phyloP scores from a whole-genome alignment of 148 eudicot genomes.

The Vaccinium darrowii region DNA sequence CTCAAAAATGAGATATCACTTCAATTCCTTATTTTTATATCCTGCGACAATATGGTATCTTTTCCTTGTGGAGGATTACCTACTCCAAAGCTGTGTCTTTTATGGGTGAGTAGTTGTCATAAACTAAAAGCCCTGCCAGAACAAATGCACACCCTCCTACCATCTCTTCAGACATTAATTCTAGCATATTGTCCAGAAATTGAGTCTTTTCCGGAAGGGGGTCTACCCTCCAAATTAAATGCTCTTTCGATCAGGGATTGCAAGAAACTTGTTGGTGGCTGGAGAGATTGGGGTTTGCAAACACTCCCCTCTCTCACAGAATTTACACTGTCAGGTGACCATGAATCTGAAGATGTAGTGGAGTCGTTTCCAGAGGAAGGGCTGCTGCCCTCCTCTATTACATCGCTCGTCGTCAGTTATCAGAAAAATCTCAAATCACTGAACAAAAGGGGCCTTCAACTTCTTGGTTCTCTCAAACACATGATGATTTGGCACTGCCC shows the following conservation, averaged over 20 bases:
- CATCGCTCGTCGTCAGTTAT: rapidly evolving
- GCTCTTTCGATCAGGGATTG: background rate
- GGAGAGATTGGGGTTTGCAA: no score
- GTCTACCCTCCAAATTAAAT: background rate
- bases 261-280: background rate
- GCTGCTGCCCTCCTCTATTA: background rate
- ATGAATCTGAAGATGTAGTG: no score
- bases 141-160: background rate
- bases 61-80: no score
- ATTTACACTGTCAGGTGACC: no score
- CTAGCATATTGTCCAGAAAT: background rate
- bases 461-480: no score
- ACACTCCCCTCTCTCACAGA: no score
- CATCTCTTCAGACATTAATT: background rate
- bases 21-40: no score
- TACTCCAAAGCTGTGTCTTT: no score
- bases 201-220: background rate
- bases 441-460: no score
- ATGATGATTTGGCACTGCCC: no score
- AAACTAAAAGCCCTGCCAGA: background rate
- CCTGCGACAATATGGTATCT: no score
- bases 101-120: background rate
- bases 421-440: background rate
- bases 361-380: background rate
- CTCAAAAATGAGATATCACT: no score